Evolutionary conservation across 2,329 filamentous ascomycete species (phyloP).

Genomic region (Colletotrichum lindemuthianum): DNA sequence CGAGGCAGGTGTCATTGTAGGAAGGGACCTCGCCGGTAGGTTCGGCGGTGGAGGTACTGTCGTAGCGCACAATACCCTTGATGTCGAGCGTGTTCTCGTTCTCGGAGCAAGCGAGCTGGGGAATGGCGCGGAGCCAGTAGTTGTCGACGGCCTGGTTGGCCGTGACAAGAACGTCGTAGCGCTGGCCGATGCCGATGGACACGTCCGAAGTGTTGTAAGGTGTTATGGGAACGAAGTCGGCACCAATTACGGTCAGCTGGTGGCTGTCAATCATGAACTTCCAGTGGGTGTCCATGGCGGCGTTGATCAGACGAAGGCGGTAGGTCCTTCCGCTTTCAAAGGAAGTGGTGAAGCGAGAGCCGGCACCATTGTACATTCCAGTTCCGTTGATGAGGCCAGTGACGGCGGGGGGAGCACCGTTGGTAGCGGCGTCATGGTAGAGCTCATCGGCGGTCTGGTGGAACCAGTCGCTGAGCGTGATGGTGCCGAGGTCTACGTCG

Average conservation of each 20-base stretch:
- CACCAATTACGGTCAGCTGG: slow-evolving; percentile 64
- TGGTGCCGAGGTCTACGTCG: slow-evolving; percentile 69
- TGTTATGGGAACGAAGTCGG: slow-evolving; percentile 66
- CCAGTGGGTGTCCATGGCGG: slow-evolving; percentile 54
- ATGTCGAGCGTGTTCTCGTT: slow-evolving; percentile 55
- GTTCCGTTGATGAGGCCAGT: slow-evolving; percentile 59
- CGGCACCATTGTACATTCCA: slow-evolving; percentile 47
- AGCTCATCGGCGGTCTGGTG: slow-evolving; percentile 54
- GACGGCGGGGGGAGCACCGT: slow-evolving; percentile 49
- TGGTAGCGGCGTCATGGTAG: slow-evolving; percentile 40
- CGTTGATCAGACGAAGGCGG: slow-evolving; percentile 60
- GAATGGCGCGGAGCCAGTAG: slow-evolving; percentile 61
- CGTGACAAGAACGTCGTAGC: slow-evolving; percentile 58
- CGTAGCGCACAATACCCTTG: slow-evolving; percentile 59
- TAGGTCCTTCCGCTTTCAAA: slow-evolving; percentile 56
- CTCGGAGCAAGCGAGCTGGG: slow-evolving; percentile 51
- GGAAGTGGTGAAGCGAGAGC: slow-evolving; percentile 47
- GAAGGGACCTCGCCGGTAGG: slow-evolving; percentile 42
- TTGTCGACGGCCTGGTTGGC: slow-evolving; percentile 49
- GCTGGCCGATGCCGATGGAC: slow-evolving; percentile 58
- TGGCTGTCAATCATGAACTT: slow-evolving; percentile 67
- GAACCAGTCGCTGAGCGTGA: slow-evolving; percentile 69
- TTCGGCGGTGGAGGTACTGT: slow-evolving; percentile 37
- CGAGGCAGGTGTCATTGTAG: slow-evolving; percentile 44
- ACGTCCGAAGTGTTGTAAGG: slow-evolving; percentile 63